Evolutionary conservation across 495 filamentous ascomycete species (phyloP), one percentile per base, ranked within the genome.

Genomic region (Tetracladium setigerum): DNA sequence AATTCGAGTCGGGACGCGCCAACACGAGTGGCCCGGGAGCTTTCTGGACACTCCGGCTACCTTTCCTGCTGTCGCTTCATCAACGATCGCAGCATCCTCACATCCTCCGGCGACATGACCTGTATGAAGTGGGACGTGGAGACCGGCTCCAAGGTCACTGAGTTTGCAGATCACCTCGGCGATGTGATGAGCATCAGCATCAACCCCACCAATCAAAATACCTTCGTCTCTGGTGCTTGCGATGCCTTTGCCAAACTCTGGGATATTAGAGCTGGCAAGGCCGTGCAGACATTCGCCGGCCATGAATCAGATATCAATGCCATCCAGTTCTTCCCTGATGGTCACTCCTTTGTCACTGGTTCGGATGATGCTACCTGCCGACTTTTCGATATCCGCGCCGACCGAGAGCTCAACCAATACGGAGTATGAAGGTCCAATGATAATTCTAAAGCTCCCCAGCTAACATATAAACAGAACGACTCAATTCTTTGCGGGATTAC

Each of bases 41-140:
- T 98, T 24, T 97, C 94, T 19, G 94, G 92, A 30, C 92, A 98
- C 65, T 94, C 91, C 16, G 92, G 92, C 31, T 98, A 98, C 59
- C 81, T 98, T 33, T 95, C 89, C 27, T 98, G 92, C 86, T 98
- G 92, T 58, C 85, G 92, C 37, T 98, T 98, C 67, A 95, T 97
- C 76, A 98, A 95, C 65, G 92, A 98, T 73, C 84, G 91, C 56
- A 86, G 87, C 55, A 97, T 98, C 58, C 81, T 98, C 44, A 98
- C 92, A 48, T 98, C 92, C 12, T 98, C 92, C 12, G 92, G 92
- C 41, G 92, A 98, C 61, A 98, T 98, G 94, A 98, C 92, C 40
- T 98, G 92, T 72, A 96, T 97, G 86, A 84, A 97, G 58, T 98
- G 92, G 92, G 92, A 98, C 75, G 87, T 98, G 41, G 92, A 98